Base-by-base conservation (phyloP, 768 basidiomycete species). In the Panaeolus cyanescens region DNA sequence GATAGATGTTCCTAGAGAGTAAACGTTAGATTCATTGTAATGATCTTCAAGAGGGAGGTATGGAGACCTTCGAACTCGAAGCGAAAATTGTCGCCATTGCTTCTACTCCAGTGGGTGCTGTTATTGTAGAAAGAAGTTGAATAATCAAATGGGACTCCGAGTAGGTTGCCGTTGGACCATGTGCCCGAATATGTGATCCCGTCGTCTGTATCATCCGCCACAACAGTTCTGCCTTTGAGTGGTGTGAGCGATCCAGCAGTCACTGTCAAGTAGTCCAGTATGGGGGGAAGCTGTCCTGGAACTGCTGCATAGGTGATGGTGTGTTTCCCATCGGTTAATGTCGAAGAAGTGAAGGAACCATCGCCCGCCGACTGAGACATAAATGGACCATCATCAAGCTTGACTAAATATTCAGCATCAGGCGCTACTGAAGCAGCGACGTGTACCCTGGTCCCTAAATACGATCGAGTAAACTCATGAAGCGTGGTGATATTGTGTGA, bases 231-330 rank as follows among this genome's bases (percentile, higher is more conserved):
- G 31, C 74, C 74, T 19, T 70, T 64, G 22, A 81, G 62, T 22
- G 70, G 67, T 19, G 78, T 80, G 31, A 73, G 72, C 9, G 62
- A 60, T 3, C 79, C 76, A 37, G 78, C 73, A 25, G 71, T 73
- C 32, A 80, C 68, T n/a, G 76, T 72, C 22, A 79, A 58, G 60
- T 78, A 81, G 61, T 81, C 80, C 36, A 81, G 74, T 12, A 69
- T 65, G 17, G 80, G 75, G n/a, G 63, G 61, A 10, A 68, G 61
- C 30, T 59, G 56, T 19, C 60, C 45, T 34, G 63, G 64, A n/a
- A 70, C 72, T 8, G 72, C 65, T 15, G 74, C 71, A 64, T 78
- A 78, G 0, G 69, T 70, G 54, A 80, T 59, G 30, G 73, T 78
- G 59, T 81, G 79, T 55, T 65, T 65, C 17, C 75, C 75, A 59